phyloP scores from a whole-genome alignment of 805 yeast species.

The Wickerhamiella musiphila region DNA sequence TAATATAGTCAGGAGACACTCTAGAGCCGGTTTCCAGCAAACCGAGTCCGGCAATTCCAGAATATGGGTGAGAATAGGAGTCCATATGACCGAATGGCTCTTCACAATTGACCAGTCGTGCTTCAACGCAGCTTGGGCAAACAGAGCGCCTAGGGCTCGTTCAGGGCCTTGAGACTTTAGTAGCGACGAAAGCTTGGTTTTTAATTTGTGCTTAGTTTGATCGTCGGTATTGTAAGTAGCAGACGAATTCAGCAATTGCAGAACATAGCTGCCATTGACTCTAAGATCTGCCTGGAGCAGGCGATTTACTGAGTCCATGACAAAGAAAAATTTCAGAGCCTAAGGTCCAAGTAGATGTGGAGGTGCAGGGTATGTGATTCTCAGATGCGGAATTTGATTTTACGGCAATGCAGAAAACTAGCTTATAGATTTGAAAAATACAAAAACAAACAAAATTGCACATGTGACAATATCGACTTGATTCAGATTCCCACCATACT shows the following conservation, averaged over 20 bases:
- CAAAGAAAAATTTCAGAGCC: too few relatives aligned
- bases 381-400: too few relatives aligned
- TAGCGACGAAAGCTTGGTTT: constrained; percentile 19
- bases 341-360: too few relatives aligned
- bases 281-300: constrained; percentile 4
- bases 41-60: constrained; percentile 23
- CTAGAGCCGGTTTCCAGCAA: constrained; percentile 18
- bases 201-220: constrained; percentile 19
- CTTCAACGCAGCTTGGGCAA: constrained; percentile 16
- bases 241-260: constrained; percentile 2
- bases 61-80: constrained; percentile 22
- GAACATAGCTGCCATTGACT: constrained; percentile 1
- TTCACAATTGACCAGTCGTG: constrained; percentile 19
- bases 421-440: too few relatives aligned
- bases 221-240: too few relatives aligned
- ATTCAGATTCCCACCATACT: too few relatives aligned
- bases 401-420: too few relatives aligned
- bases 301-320: constrained; percentile 10
- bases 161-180: constrained; percentile 22
- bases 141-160: constrained; percentile 24
- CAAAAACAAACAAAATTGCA: too few relatives aligned
- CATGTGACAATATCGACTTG: too few relatives aligned
- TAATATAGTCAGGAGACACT: constrained; percentile 16
- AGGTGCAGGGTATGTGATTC: too few relatives aligned
- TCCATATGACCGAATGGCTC: constrained; percentile 25